Conservation (phyloP, 768 basidiomycete genomes). For the Pulveroboletus sp. region DNA sequence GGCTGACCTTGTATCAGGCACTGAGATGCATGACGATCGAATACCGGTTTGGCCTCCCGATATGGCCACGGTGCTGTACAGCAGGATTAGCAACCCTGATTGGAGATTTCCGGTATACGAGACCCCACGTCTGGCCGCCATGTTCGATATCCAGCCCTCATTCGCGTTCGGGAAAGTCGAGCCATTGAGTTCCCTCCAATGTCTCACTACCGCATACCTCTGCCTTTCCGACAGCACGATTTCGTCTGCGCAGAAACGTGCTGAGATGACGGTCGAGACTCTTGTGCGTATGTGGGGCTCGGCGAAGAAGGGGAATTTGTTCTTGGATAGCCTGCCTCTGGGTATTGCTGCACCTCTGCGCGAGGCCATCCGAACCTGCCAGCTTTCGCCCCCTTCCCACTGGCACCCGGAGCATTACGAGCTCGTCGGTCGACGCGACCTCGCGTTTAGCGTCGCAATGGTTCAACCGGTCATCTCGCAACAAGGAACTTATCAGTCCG, state of each 20-base stretch:
- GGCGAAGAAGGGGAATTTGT: slow-evolving; percentile 40
- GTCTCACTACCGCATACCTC: slow-evolving; percentile 53
- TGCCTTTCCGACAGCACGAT: slow-evolving; percentile 52
- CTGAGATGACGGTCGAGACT: slow-evolving; percentile 56
- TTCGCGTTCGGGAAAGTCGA: slow-evolving; percentile 61
- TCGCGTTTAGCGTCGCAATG: slow-evolving; percentile 30
- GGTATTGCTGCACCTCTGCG: slow-evolving; percentile 74
- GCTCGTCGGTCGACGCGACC: slow-evolving; percentile 29
- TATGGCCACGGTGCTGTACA: slow-evolving; percentile 58
- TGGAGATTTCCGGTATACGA: slow-evolving; percentile 52
- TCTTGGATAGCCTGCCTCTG: slow-evolving; percentile 56
- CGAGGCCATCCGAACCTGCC: slow-evolving; percentile 83
- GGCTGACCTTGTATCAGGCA: slow-evolving; percentile 29
- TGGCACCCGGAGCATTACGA: slow-evolving; percentile 52
- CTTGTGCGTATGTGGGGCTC: slow-evolving; percentile 43
- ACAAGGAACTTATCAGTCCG: slow-evolving; percentile 27
- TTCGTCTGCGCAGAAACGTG: slow-evolving; percentile 54
- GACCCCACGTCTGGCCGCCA: slow-evolving; percentile 43
- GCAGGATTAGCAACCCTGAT: slow-evolving; percentile 58
- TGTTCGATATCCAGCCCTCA: slow-evolving; percentile 47
- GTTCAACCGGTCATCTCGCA: slow-evolving; percentile 29
- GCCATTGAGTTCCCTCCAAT: slow-evolving; percentile 49
- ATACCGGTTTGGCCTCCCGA: slow-evolving; percentile 78
- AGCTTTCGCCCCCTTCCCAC: slow-evolving; percentile 66
- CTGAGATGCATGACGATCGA: slow-evolving; percentile 56